Percentiles rank a stretch among this genome's conserved stretches.
Evolutionary conservation across 2,329 filamentous ascomycete genomes (phyloP).

Genomic region (Penicillium sp.): DNA sequence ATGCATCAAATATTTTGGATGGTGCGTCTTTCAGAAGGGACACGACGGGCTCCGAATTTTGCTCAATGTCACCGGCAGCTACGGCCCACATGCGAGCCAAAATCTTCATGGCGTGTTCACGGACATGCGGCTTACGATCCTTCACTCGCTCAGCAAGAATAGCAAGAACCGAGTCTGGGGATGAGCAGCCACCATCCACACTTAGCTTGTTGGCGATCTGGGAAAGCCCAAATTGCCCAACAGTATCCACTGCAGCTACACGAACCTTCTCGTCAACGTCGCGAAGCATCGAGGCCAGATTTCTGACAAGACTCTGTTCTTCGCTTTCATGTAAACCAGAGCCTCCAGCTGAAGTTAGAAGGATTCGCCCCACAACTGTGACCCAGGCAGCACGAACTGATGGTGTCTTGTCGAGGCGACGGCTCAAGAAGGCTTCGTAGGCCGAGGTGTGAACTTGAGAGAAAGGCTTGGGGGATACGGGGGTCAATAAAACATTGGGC

Average conservation of each 20-base stretch:
- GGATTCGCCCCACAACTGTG: slow-evolving; percentile 75
- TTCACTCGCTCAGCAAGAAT: slow-evolving; percentile 84
- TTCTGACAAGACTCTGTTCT: slow-evolving; percentile 69
- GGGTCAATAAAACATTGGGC: slow-evolving; percentile 69
- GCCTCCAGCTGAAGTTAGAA: slow-evolving; percentile 86
- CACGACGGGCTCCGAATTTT: slow-evolving; percentile 72
- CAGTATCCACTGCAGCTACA: slow-evolving; percentile 78
- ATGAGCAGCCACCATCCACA: slow-evolving; percentile 68
- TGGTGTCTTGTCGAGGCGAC: slow-evolving; percentile 81
- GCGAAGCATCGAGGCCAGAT: slow-evolving; percentile 74
- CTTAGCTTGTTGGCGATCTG: slow-evolving; percentile 82
- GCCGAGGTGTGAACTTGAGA: slow-evolving; percentile 73
- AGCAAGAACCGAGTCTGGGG: slow-evolving; percentile 72
- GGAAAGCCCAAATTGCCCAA: slow-evolving; percentile 75
- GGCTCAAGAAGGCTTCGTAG: slow-evolving; percentile 80
- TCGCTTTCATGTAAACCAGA: slow-evolving; percentile 84
- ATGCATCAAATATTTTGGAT: slow-evolving; percentile 78
- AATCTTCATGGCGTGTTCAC: slow-evolving; percentile 80
- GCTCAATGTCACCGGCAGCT: slow-evolving; percentile 78
- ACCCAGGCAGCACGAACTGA: slow-evolving; percentile 84
- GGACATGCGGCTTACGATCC: slow-evolving; percentile 77
- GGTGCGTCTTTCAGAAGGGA: slow-evolving; percentile 78
- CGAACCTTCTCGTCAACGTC: slow-evolving; percentile 91
- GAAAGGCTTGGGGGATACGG: slow-evolving; percentile 85
- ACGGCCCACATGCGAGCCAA: slow-evolving; percentile 92